phyloP scores from a whole-genome alignment of 441 rosid species.

The Macaranga tanarius region DNA sequence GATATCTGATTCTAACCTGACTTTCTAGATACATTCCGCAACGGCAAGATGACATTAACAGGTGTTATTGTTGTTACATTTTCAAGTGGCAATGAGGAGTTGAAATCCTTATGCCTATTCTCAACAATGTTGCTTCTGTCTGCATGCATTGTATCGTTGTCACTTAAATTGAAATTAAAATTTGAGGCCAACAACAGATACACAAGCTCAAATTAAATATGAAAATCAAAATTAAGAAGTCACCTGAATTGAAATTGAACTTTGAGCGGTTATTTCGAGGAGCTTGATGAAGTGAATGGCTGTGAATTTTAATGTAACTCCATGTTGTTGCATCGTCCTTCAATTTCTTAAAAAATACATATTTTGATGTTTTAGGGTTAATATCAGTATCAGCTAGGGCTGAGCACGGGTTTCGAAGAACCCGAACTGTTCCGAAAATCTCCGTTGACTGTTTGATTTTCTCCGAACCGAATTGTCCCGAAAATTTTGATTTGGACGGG shows the following conservation, averaged over 20 bases:
- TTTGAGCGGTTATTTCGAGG: slow-evolving; percentile 22
- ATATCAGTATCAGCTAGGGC: slow-evolving; percentile 37
- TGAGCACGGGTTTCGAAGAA: no score
- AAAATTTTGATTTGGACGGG: no score
- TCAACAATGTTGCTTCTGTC: slow-evolving; percentile 28
- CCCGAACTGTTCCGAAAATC: no score
- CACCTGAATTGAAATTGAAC: slow-evolving; percentile 24
- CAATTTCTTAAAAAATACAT: slow-evolving; percentile 66
- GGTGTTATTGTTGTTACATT: slow-evolving; percentile 16
- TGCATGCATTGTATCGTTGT: no score
- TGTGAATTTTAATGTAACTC: slow-evolving; percentile 19
- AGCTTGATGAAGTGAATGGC: slow-evolving; percentile 22
- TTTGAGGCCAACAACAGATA: no score
- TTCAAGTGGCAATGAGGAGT: slow-evolving; percentile 30
- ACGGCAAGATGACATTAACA: slow-evolving; percentile 23
- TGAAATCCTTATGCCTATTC: slow-evolving; percentile 24
- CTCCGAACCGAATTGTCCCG: no score
- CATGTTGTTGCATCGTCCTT: slow-evolving; percentile 37
- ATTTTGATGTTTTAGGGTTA: slow-evolving; percentile 78
- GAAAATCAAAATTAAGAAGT: slow-evolving; percentile 7
- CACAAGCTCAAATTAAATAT: no score
- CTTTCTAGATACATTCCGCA: slow-evolving; percentile 20
- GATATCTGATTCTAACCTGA: slow-evolving; percentile 27
- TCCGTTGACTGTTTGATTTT: no score
- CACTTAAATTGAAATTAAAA: no score